Base-by-base conservation (phyloP, 2,329 filamentous ascomycete genomes). In the Colletotrichum magnum region DNA sequence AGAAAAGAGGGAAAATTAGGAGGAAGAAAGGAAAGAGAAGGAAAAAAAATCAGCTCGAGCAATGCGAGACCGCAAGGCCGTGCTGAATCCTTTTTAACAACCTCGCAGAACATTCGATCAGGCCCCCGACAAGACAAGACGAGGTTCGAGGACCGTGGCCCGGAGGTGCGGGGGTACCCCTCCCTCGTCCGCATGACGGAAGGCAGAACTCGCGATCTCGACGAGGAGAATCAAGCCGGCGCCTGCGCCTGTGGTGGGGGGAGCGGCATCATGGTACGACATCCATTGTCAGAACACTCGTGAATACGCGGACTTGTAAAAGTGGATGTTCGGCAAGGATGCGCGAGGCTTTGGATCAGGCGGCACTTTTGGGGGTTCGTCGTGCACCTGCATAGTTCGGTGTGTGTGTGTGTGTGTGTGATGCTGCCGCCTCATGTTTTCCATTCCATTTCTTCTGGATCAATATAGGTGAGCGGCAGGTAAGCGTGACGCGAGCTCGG, bases 401-500 rank as follows among this genome's bases (percentile, higher is more conserved):
- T 67, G 51, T 64, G 45, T 54, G 24, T 64, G 53, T 48, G 18
- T 6, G 47, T 58, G 43, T 21, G 54, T 48, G 41, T 24, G 52
- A 47, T 32, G 48, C 64, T 51, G 16, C 39, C 52, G 9, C 9
- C 52, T 41, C 12, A 36, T 10, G 16, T 18, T 52, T 24, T 26
- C n/a, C 5, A 2, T 45, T 36, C 4, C 4, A 9, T 36, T 36
- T 10, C 39, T 52, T 43, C 15, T 16, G 32, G 36, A 18, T 9
- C 28, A 52, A 36, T 12, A 36, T 3, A 52, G 54, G 61, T 50
- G 61, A 58, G 21, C 54, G 26, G 48, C 18, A 13, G 54, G 56
- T 39, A n/a, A 64, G 61, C 50, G 62, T 69, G 66, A 66, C 26
- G 41, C n/a, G 65, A 48, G 61, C 65, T 68, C 32, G 65, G 62